These are phyloP conservation scores for Heliosperma pusillum DNA, from an alignment of 148 eudicot genomes.

Conservation along the genomic window DNA sequence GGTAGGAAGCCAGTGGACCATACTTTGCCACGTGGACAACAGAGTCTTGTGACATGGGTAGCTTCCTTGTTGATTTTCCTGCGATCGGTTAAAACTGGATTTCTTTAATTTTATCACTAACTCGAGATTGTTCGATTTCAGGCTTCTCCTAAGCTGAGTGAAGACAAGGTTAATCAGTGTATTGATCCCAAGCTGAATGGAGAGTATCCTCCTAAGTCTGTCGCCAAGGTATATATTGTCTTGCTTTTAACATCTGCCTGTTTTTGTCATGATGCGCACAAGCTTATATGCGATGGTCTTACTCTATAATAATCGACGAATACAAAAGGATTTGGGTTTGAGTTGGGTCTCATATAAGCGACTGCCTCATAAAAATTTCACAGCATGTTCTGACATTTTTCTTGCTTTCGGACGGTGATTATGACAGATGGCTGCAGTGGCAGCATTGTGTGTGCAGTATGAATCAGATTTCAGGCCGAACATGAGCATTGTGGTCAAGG, in stretches of 20 bases:
- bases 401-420: background rate
- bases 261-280: background rate
- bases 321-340: no score
- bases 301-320: no score
- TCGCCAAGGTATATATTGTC: conserved; percentile 46
- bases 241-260: background rate
- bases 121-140: conserved; percentile 15
- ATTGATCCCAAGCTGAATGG: conserved; percentile 61
- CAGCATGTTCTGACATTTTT: background rate
- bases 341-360: no score
- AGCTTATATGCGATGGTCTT: background rate
- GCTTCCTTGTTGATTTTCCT: background rate
- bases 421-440: conserved; percentile 53
- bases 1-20: conserved; percentile 93
- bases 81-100: background rate
- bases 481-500: conserved; percentile 55
- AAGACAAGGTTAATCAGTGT: conserved; percentile 54
- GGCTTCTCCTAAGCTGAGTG: conserved; percentile 87
- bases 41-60: conserved; percentile 90
- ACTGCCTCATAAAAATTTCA: no score
- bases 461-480: conserved; percentile 57
- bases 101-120: background rate
- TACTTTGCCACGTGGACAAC: conserved; percentile 88
- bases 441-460: conserved; percentile 58
- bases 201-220: conserved; percentile 58